These are phyloP conservation scores for Osmozyma mogii DNA, from an alignment of 805 yeast genomes.

Conservation along the genomic window DNA sequence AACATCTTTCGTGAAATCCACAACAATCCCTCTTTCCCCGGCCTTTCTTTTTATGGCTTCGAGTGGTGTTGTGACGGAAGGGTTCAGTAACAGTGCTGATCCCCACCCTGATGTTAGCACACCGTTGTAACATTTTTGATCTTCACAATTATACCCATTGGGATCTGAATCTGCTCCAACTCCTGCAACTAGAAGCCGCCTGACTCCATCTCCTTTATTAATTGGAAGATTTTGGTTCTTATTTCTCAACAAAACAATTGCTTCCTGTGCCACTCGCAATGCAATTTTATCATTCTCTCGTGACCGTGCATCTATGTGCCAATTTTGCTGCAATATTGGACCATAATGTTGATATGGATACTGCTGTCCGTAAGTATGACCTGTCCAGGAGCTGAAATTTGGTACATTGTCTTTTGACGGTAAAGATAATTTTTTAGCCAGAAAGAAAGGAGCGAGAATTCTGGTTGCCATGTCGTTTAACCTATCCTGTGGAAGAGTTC, in stretches of 20 bases:
- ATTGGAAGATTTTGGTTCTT: constrained; percentile 46
- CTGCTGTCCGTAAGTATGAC: constrained; percentile 45
- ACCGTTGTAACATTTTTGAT: constrained; percentile 46
- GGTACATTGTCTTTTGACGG: constrained; percentile 39
- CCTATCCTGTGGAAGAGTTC: constrained; percentile 44
- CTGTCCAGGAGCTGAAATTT: constrained; percentile 53
- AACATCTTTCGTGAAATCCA: constrained; percentile 38
- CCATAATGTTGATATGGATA: constrained; percentile 48
- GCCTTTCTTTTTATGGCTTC: constrained; percentile 48
- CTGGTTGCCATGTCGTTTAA: constrained; percentile 57
- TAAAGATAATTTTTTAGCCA: constrained; percentile 28
- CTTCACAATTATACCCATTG: constrained; percentile 46
- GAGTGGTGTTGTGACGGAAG: constrained; percentile 49
- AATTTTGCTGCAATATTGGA: constrained; percentile 45
- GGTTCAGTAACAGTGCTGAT: constrained; percentile 50
- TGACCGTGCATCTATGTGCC: constrained; percentile 47
- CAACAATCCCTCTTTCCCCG: constrained; percentile 34
- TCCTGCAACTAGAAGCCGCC: constrained; percentile 41
- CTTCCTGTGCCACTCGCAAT: constrained; percentile 48
- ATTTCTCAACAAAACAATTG: constrained; percentile 49
- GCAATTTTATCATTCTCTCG: constrained; percentile 42
- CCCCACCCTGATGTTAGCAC: constrained; percentile 59
- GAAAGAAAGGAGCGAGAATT: constrained; percentile 49
- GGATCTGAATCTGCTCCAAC: constrained; percentile 45
- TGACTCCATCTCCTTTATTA: constrained; percentile 31